Conservation (phyloP, 2,329 filamentous ascomycete genomes). For the Claviceps pazoutovae region DNA sequence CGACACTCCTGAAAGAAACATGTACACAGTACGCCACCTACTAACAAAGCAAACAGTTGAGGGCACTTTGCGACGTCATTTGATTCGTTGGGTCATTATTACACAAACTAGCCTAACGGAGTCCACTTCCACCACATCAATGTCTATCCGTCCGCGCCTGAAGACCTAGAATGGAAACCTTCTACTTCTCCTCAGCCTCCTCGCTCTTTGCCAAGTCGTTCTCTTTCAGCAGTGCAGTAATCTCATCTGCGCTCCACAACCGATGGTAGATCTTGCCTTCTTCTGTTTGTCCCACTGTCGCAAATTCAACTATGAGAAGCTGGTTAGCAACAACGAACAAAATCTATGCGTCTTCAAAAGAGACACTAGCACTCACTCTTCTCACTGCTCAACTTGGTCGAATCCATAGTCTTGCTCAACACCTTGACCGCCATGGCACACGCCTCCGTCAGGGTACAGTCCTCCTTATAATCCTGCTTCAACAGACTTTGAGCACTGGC, state of each 20-base stretch:
- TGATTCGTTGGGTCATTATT: conserved; percentile 8
- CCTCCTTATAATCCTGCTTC: conserved; percentile 99
- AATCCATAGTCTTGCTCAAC: conserved; percentile 99
- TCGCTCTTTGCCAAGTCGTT: conserved; percentile 87
- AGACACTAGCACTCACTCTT: conserved; percentile 61
- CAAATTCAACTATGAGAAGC: conserved; percentile 67
- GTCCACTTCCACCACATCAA: conserved; percentile 4
- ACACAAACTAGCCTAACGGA: conserved; percentile 5
- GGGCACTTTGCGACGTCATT: background rate
- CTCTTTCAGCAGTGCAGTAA: conserved; percentile 84
- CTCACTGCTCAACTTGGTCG: conserved; percentile 95
- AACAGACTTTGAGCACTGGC: conserved; percentile 90
- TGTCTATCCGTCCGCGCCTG: conserved; percentile 4
- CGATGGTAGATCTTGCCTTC: conserved; percentile 97
- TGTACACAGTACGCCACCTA: too few species aligned
- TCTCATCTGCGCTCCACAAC: conserved; percentile 93
- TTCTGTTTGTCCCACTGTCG: conserved; percentile 90
- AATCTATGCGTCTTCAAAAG: background rate
- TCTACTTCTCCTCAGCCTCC: conserved; percentile 50
- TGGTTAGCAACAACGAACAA: conserved; percentile 7
- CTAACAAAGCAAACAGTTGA: background rate
- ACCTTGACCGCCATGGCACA: conserved; percentile 98
- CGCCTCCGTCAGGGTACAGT: conserved; percentile 89
- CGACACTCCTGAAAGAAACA: background rate
- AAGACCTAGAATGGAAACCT: background rate